Evolutionary conservation across 768 basidiomycete genomes (phyloP).

Genomic region (Lactarius pseudohatsudake): DNA sequence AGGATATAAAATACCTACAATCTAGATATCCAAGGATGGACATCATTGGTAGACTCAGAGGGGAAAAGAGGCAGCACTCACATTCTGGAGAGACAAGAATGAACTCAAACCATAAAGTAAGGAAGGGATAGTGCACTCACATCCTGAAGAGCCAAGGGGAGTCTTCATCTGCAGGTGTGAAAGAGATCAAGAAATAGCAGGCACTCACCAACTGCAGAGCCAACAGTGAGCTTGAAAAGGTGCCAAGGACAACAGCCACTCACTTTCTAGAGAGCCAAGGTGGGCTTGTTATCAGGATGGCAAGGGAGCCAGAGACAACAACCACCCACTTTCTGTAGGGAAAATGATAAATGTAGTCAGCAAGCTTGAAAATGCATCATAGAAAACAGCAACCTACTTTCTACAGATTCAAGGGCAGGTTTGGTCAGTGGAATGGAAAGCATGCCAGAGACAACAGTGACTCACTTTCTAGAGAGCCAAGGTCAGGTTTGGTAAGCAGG

Average conservation of each 20-base stretch:
- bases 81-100: background rate
- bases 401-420: background rate
- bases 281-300: background rate
- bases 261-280: background rate
- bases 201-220: background rate
- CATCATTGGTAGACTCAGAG: background rate
- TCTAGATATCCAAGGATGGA: background rate
- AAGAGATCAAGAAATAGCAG: background rate
- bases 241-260: background rate
- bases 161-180: background rate
- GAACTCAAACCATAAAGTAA: background rate
- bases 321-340: background rate
- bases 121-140: background rate
- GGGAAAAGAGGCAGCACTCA: background rate
- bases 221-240: background rate
- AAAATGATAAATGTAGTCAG: background rate
- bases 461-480: background rate
- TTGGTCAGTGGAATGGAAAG: background rate
- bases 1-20: background rate
- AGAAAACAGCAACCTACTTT: background rate
- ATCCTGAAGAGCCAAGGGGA: background rate
- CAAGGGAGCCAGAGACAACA: background rate
- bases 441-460: background rate
- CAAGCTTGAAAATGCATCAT: background rate
- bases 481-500: accelerated